Evolutionary conservation across 1,284 basidiomycete species (phyloP).

Genomic region (Ganoderma resinaceum): DNA sequence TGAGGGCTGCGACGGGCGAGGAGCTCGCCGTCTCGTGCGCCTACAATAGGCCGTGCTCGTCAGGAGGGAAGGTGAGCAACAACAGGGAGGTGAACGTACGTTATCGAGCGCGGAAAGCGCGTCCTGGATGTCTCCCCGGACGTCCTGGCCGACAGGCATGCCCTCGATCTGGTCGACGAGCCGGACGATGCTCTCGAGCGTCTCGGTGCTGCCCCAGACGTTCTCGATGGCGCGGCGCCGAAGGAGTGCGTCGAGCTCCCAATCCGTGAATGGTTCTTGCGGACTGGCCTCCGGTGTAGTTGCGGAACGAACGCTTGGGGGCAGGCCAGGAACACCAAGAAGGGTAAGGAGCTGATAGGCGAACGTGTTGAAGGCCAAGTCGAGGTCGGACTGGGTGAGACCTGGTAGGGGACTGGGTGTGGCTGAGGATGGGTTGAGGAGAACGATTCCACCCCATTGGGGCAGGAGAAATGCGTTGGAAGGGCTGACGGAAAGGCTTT

Average conservation of each 20-base stretch:
- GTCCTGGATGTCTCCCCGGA: constrained; percentile 73
- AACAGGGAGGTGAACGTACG: constrained; percentile 51
- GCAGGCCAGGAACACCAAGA: constrained; percentile 79
- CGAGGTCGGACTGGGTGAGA: constrained; percentile 55
- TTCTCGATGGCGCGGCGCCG: constrained; percentile 80
- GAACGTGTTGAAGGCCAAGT: constrained; percentile 74
- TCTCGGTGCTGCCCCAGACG: constrained; percentile 70
- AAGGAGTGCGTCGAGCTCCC: constrained; percentile 83
- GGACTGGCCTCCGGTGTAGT: constrained; percentile 17
- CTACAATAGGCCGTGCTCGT: constrained; percentile 37
- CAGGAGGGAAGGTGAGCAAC: constrained; percentile 2
- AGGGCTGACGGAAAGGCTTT: constrained; percentile 41
- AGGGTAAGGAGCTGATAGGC: constrained; percentile 77
- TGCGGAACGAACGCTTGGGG: constrained; percentile 46
- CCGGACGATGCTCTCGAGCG: constrained; percentile 81
- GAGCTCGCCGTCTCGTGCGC: constrained; percentile 49
- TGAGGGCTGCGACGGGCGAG: constrained; percentile 58
- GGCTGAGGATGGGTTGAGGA: constrained; percentile 63
- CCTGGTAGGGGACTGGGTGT: constrained; percentile 46
- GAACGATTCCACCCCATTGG: constrained; percentile 93
- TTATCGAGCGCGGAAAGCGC: constrained; percentile 75
- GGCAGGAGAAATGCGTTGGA: constrained; percentile 88
- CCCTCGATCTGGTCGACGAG: constrained; percentile 86
- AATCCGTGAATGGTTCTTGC: constrained; percentile 56
- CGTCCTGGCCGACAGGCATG: constrained; percentile 87